A percentile compares a stretch with the other conserved stretches of the same genome.
Evolutionary conservation across 345 rosid genomes (phyloP).

Genomic region (Anastatica hierochuntica): DNA sequence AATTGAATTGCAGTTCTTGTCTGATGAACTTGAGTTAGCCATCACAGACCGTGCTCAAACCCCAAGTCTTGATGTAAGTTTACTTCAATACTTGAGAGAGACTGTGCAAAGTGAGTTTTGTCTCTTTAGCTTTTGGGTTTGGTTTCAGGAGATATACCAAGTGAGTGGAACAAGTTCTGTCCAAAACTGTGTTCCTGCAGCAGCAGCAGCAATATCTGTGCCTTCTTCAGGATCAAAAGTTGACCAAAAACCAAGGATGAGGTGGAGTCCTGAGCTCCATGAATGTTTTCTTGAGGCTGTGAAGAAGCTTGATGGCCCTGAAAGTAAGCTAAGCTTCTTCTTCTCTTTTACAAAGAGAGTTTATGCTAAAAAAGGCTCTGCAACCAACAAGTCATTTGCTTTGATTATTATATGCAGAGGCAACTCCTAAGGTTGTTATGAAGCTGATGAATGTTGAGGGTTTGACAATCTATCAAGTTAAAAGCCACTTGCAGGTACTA

Average conservation of each 20-base stretch:
- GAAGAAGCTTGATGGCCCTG: conserved; percentile 62
- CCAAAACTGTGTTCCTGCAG: conserved; percentile 19
- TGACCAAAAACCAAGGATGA: conserved; percentile 58
- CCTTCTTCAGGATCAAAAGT: conserved; percentile 31
- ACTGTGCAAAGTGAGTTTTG: background rate
- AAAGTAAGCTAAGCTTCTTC: conserved; percentile 36
- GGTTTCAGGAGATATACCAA: conserved; percentile 50
- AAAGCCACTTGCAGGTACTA: conserved; percentile 76
- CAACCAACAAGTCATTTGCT: too few relatives aligned
- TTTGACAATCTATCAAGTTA: conserved; percentile 75
- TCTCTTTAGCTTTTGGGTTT: conserved; percentile 11
- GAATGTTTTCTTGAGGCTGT: conserved; percentile 54
- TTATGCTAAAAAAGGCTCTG: too few relatives aligned
- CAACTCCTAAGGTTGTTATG: conserved; percentile 66
- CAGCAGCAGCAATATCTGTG: conserved; percentile 26
- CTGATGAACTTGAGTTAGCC: conserved; percentile 62
- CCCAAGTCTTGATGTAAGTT: conserved; percentile 66
- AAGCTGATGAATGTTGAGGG: conserved; percentile 76
- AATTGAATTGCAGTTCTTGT: conserved; percentile 56
- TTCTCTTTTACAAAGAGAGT: too few relatives aligned
- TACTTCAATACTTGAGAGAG: too few relatives aligned
- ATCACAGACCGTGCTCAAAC: conserved; percentile 53
- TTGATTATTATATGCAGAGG: conserved; percentile 44
- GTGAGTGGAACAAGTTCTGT: conserved; percentile 19
- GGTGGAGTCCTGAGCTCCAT: conserved; percentile 77